Base-by-base conservation (phyloP, 228 moss, liverwort and hornwort species). In the Sphagnum magellanicum region DNA sequence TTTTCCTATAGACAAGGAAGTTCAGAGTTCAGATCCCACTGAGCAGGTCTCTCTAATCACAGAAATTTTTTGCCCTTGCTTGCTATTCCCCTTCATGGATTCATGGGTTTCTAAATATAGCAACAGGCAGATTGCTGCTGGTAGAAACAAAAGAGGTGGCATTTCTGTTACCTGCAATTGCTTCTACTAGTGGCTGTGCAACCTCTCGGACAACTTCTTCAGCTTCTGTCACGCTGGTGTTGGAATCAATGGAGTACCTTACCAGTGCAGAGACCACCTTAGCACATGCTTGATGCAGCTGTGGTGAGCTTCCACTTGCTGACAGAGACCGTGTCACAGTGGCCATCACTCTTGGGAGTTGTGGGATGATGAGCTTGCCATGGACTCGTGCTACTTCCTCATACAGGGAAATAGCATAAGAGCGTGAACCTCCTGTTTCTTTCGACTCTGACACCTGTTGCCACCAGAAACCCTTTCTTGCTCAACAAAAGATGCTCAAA, bases 381-480 rank as follows among this genome's bases (percentile, higher is more conserved):
- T 96, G 96, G 67, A 96, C 78, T 66, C 88, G 79, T 6, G 91
- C 92, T 11, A 91, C 91, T 53, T 92, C 92, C 68, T 91, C 91
- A 58, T 86, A 96, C 51, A 96, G 72, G 4, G 86, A 88, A n/a
- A 92, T 84, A 11, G 88, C 92, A 50, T 92, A 84, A 12, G 78
- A 86, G 51, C 92, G 80, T 47, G 91, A 88, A 6, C 66, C 75
- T 8, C 84, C 91, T 12, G 89, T 67, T 67, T 92, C 92, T 69
- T 82, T 83, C 60, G 82, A 84, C 68, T 96, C 92, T 10, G 96
- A 81, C 52, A 96, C 83, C 92, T 96, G 81, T 55, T 32, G 32
- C 32, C 32, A 32, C 32, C 32, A 32, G 32, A 32, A 32, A 32
- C 32, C 32, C 32, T 32, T 32, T 32, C 32, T 32, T 32, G 32